phyloP scores from a whole-genome alignment of 139 green algal species.

The Micromonas pusilla region DNA sequence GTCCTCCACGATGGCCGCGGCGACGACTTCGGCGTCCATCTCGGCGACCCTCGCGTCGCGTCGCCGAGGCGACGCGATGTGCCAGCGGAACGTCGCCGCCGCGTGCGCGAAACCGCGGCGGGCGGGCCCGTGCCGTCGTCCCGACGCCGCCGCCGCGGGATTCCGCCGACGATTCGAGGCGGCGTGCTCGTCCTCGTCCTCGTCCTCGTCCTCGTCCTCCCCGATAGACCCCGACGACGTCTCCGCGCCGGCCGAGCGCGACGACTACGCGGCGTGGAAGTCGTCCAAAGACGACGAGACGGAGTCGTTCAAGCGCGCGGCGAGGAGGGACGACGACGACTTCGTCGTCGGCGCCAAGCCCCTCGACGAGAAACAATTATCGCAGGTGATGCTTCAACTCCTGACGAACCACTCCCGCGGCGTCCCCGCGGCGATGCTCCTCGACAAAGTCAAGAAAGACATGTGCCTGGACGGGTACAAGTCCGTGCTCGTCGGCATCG shows the following conservation, averaged over 20 bases:
- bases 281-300: neutral
- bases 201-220: no score
- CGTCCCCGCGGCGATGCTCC: neutral
- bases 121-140: no score
- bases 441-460: slow-evolving; percentile 11
- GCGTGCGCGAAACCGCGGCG: no score
- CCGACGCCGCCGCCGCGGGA: no score
- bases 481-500: slow-evolving; percentile 10
- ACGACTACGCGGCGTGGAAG: slow-evolving; percentile 15
- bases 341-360: neutral
- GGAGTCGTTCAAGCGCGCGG: neutral
- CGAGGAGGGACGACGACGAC: neutral
- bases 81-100: no score
- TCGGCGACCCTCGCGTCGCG: no score
- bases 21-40: no score
- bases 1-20: no score
- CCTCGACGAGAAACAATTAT: slow-evolving; percentile 7
- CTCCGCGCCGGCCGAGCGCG: neutral
- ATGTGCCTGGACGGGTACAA: slow-evolving; percentile 23
- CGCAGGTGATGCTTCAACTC: neutral
- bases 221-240: slow-evolving; percentile 2
- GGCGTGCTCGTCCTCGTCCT: no score
- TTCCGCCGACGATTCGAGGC: no score
- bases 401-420: neutral
- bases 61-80: no score